These are phyloP conservation scores for Solanum megistacrolobum DNA, from an alignment of 257 asterid genomes.

Conservation along the genomic window DNA sequence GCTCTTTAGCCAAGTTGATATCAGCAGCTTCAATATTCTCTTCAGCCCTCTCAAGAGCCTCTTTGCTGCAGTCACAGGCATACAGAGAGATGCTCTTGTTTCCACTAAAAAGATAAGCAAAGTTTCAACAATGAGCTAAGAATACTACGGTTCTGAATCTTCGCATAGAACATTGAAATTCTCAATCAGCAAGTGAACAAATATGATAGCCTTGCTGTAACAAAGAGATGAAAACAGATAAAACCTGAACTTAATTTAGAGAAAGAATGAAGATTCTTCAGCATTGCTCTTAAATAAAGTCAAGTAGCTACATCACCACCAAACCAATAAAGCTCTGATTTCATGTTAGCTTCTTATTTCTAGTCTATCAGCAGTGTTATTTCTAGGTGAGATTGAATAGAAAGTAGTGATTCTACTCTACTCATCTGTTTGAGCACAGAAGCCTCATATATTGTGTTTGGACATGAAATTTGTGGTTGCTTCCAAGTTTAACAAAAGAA, in stretches of 20 bases:
- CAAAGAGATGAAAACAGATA: not conserved
- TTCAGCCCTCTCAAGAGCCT: conserved; percentile 75
- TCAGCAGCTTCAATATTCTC: conserved; percentile 43
- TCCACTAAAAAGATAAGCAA: conserved; percentile 31
- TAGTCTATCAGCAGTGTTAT: not conserved
- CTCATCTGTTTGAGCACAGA: not conserved
- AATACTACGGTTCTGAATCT: not conserved
- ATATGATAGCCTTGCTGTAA: not conserved
- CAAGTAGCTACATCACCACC: not conserved
- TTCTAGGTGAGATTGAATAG: not conserved
- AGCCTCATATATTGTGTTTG: not conserved
- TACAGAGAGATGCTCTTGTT: conserved; percentile 43
- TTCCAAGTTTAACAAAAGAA: not conserved
- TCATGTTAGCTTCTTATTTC: not conserved
- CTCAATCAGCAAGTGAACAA: not conserved
- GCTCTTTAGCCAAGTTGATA: conserved; percentile 27
- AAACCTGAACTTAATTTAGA: not conserved
- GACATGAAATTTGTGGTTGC: not conserved
- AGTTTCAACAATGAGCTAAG: not conserved
- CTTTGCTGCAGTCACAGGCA: conserved; percentile 84
- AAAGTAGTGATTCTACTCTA: not conserved
- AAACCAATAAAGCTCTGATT: not conserved
- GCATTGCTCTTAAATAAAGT: not conserved
- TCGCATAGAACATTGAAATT: not conserved
- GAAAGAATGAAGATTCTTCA: not conserved